Evolutionary conservation across 2,329 filamentous ascomycete species (phyloP), one percentile per base, ranked within the genome.

Genomic region (Coccinonectria pachysandricola): DNA sequence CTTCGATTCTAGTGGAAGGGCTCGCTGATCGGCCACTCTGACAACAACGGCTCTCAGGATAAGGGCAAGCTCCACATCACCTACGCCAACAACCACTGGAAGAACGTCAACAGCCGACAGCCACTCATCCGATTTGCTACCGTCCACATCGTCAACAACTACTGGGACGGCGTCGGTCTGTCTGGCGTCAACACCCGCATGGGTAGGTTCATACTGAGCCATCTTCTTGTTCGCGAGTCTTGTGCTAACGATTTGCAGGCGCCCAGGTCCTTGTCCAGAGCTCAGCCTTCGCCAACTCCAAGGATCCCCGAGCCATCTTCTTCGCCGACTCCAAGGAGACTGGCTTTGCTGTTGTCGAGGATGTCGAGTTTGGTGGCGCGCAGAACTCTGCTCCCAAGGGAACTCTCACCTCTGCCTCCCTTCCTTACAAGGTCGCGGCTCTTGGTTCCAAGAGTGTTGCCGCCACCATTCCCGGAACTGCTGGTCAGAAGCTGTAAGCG

Each of bases 101-200:
- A 49, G 38, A 76, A 79, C 56, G 50, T 78, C 47, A 73, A 73
- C 63, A 74, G 68, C 11, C 75, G 76, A 25, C 58, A 56, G 1
- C 76, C 77, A 1, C 69, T 65, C 2, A 46, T 79, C 47, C 72
- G 75, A 38, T 80, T 80, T 51, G 76, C 75, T n/a, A 79, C 71
- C 7, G 72, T 42, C 7, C 76, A 81, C 51, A 43, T 65, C 30
- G 60, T 71, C 40, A 71, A 64, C 58, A 73, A 71, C 60, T 45
- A 42, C 32, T 64, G 59, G 53, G 60, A 59, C 41, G 48, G 52
- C 33, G 42, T 62, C 33, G 44, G 54, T n/a, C 33, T 31, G 8
- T 55, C 51, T 19, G 62, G 64, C 12, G 62, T 75, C 54, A 73
- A 74, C 57, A 65, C 68, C 24, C 64, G 68, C 23, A 56, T 64